Base-by-base conservation (phyloP, 257 asterid genomes). In the Ajuga chamaepitys region DNA sequence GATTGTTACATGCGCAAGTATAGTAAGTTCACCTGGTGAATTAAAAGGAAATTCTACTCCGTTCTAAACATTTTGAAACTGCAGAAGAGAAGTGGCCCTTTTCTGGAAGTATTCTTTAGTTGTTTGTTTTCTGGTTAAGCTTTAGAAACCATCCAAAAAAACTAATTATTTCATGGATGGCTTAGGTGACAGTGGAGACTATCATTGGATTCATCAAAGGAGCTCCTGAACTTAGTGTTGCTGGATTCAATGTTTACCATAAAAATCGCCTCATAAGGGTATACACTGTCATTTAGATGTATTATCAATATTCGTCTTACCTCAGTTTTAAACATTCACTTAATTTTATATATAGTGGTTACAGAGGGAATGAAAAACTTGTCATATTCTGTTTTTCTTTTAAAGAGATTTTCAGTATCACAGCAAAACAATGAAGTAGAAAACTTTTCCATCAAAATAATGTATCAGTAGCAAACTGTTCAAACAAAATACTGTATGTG, bases 211-310 rank as follows among this genome's bases (percentile, higher is more conserved):
- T 81, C 83, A 87, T 80, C 42, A 83, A 88, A 80, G 98, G 86
- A 72, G 89, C 95, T 72, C 98, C 96, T 50, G 84, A 70, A 28
- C 79, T 89, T 54, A 41, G 51, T 60, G 74, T 91, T 54, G 72
- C 76, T 76, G 98, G 98, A 64, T 92, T 82, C 80, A 92, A 92
- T 68, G 72, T 92, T 34, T 92, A 92, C 89, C 96, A 92, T 67
- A 92, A 87, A 82, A 87, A 85, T 71, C 97, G 98, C 66, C 97
- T 92, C 51, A 92, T 92, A 78, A 81, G 91, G 95, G 97, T 89
- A 87, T 30, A 68, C 18, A 34, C 34, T 44, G 55, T 41, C 62
- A 44, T 44, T 56, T 41, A 35, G 41, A 35, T 52, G 14, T 18
- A 30, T 59, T 44, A 60, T 47, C 18, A 18, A n/a, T n/a, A 14